phyloP scores from a whole-genome alignment of 228 moss, liverwort and hornwort genomes.

The Sphagnum magellanicum region DNA sequence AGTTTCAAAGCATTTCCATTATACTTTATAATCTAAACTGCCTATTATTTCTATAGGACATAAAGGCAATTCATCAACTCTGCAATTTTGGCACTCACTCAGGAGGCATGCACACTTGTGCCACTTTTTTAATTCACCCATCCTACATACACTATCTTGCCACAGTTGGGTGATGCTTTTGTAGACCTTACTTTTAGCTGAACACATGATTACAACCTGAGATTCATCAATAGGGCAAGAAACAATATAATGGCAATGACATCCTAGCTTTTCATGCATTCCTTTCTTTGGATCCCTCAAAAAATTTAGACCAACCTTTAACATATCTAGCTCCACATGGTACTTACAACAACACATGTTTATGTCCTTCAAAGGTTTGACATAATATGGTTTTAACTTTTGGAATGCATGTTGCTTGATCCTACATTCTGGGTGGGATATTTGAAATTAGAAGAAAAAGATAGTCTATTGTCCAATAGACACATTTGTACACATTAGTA shows the following conservation, averaged over 20 bases:
- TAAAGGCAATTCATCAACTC: too few species aligned
- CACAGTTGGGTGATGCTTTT: too few species aligned
- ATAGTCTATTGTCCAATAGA: not conserved
- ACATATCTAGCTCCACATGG: not conserved
- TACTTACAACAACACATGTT: not conserved
- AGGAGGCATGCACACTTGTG: not conserved
- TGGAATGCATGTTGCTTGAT: not conserved
- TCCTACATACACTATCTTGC: too few species aligned
- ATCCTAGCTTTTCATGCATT: not conserved
- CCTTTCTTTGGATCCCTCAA: not conserved
- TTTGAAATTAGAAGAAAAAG: not conserved
- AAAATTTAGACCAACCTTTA: not conserved
- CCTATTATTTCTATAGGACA: too few species aligned
- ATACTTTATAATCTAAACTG: too few species aligned
- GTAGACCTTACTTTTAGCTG: too few species aligned
- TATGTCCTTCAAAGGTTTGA: not conserved
- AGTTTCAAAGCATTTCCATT: too few species aligned
- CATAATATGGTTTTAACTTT: not conserved
- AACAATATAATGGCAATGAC: not conserved
- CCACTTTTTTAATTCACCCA: too few species aligned
- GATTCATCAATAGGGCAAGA: not conserved
- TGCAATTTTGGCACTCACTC: too few species aligned
- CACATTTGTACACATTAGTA: too few species aligned
- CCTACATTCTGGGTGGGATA: not conserved
- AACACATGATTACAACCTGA: too few species aligned